A percentile compares a stretch with the other conserved stretches of the same genome.
Conservation (phyloP, 2,329 filamentous ascomycete genomes). For the Pseudogymnoascus sp. region DNA sequence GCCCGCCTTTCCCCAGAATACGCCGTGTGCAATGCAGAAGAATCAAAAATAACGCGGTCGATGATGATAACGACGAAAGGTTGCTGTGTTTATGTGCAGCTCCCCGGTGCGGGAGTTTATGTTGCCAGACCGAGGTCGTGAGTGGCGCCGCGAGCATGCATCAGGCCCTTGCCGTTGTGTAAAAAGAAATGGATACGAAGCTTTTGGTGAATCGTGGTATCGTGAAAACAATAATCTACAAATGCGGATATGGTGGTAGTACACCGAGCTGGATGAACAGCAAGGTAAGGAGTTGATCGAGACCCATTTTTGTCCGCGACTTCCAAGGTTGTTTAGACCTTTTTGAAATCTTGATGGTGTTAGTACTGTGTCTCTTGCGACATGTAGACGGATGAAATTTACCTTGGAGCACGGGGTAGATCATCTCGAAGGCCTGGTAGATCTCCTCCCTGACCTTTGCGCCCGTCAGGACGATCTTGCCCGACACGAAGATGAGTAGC, state of each 20-base stretch:
- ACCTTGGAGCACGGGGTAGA: conserved; percentile 92
- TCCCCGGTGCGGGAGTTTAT: conserved; percentile 10
- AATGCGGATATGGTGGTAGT: conserved; percentile 16
- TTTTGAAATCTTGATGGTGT: conserved; percentile 29
- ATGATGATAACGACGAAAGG: not conserved
- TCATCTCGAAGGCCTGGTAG: conserved; percentile 93
- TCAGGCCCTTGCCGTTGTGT: not conserved
- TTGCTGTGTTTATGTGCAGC: not conserved
- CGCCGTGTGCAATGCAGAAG: not conserved
- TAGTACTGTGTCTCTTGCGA: conserved; percentile 12
- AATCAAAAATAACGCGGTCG: conserved; percentile 10
- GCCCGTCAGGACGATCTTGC: conserved; percentile 96
- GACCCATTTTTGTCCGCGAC: not conserved
- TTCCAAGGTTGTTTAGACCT: conserved; percentile 25
- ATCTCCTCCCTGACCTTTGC: conserved; percentile 98
- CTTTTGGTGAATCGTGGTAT: conserved; percentile 35
- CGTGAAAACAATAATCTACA: conserved; percentile 34
- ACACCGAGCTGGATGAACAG: conserved; percentile 5
- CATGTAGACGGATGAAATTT: conserved; percentile 26
- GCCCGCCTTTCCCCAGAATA: not conserved
- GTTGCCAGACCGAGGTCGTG: conserved; percentile 19
- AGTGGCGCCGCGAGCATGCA: not conserved
- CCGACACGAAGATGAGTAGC: conserved; percentile 92
- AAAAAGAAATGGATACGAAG: not conserved
- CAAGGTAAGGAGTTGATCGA: conserved; percentile 1